Conservation (phyloP, 2,329 filamentous ascomycete species). For the Lecanicillium sp. region DNA sequence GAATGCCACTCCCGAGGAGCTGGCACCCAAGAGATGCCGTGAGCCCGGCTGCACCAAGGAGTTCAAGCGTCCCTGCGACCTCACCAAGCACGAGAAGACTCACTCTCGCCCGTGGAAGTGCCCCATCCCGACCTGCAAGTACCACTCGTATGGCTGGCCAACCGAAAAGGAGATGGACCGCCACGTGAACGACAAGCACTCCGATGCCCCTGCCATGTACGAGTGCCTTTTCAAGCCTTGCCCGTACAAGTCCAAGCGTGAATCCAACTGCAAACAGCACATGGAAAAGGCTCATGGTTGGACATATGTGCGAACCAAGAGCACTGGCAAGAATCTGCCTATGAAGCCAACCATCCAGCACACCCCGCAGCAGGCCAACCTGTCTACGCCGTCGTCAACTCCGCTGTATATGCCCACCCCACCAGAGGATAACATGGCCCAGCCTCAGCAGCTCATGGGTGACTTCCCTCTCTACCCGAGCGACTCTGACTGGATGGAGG, state of each 20-base stretch:
- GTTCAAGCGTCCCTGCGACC: conserved; percentile 93
- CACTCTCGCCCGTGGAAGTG: conserved; percentile 97
- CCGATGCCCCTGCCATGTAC: conserved; percentile 68
- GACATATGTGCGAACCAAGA: conserved; percentile 88
- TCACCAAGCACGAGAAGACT: conserved; percentile 97
- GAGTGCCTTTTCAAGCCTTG: conserved; percentile 78
- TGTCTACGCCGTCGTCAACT: conserved; percentile 55
- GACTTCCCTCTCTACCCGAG: conserved; percentile 44
- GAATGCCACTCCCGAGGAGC: conserved; percentile 78
- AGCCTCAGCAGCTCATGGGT: conserved; percentile 14
- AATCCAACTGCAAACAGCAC: conserved; percentile 96
- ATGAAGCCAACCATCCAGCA: conserved; percentile 40
- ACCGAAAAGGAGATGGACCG: conserved; percentile 97
- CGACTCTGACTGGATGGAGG: conserved; percentile 36
- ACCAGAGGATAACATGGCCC: conserved; percentile 36
- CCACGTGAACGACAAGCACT: conserved; percentile 95
- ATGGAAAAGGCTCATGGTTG: conserved; percentile 96
- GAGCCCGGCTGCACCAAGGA: conserved; percentile 76
- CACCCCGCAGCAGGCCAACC: conserved; percentile 50
- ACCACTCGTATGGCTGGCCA: conserved; percentile 83
- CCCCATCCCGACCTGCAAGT: conserved; percentile 74
- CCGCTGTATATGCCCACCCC: conserved; percentile 47
- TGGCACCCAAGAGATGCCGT: conserved; percentile 70
- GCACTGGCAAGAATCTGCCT: conserved; percentile 62
- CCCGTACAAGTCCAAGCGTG: conserved; percentile 89